Conservation (phyloP, 2,329 filamentous ascomycete genomes). For the Neospermospora avenae region DNA sequence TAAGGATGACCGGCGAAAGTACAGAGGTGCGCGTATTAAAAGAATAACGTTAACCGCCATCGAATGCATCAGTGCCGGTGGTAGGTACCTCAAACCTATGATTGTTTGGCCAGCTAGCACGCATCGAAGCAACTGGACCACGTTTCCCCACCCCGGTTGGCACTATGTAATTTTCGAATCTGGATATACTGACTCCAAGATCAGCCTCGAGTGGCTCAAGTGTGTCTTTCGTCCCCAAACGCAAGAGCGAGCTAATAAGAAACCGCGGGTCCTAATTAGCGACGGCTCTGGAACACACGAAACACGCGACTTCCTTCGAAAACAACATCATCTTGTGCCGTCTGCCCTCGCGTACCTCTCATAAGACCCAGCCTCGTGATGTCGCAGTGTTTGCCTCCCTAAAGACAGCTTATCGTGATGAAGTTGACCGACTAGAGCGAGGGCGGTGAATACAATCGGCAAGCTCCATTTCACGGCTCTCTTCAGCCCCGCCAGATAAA, state of each 20-base stretch:
- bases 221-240: conserved; percentile 37
- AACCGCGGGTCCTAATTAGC: conserved; percentile 35
- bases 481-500: conserved; percentile 22
- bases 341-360: conserved; percentile 25
- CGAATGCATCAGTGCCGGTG: conserved; percentile 24
- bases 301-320: conserved; percentile 32
- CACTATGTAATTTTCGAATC: conserved; percentile 29
- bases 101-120: conserved; percentile 32
- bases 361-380: conserved; percentile 30
- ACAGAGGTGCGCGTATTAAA: conserved; percentile 30
- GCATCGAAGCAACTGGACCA: too few relatives aligned
- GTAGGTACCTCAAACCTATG: conserved; percentile 27
- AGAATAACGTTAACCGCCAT: conserved; percentile 22
- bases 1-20: conserved; percentile 26
- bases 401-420: conserved; percentile 26
- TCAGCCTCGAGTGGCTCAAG: conserved; percentile 37
- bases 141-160: conserved; percentile 29
- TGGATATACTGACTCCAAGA: conserved; percentile 34
- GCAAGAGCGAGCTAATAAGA: conserved; percentile 31
- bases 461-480: conserved; percentile 26
- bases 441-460: conserved; percentile 26
- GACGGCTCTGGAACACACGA: conserved; percentile 38
- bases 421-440: conserved; percentile 24
- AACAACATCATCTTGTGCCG: conserved; percentile 29
- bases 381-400: conserved; percentile 26